Conservation (phyloP, 2,329 filamentous ascomycete species). For the Phoma sp. region DNA sequence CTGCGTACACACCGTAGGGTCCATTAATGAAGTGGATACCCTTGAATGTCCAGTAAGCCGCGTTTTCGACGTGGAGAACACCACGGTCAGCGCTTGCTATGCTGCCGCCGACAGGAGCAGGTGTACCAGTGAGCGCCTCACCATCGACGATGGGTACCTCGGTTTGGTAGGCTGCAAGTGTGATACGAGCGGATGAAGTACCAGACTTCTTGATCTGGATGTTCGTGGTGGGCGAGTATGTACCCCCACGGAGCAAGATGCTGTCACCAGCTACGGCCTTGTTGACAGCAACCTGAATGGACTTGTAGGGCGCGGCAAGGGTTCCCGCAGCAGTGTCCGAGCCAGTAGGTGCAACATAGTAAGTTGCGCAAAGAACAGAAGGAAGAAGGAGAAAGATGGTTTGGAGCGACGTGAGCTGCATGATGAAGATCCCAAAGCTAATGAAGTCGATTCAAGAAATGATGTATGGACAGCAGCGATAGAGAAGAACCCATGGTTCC, state of each 20-base stretch:
- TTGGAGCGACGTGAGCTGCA: constrained; percentile 20
- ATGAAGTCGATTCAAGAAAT: background rate
- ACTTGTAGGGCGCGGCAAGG: constrained; percentile 52
- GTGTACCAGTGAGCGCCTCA: constrained; percentile 52
- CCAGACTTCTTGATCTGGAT: constrained; percentile 56
- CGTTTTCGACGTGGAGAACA: constrained; percentile 57
- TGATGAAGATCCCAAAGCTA: constrained; percentile 1
- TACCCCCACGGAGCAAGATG: constrained; percentile 56
- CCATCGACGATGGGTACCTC: constrained; percentile 59
- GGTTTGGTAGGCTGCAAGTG: constrained; percentile 52
- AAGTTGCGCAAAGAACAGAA: constrained; percentile 35
- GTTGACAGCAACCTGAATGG: constrained; percentile 58
- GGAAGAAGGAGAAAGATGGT: constrained; percentile 22
- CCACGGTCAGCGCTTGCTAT: constrained; percentile 55
- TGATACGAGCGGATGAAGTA: constrained; percentile 51
- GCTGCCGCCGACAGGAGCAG: constrained; percentile 50
- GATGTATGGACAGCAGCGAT: background rate
- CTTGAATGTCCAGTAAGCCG: constrained; percentile 58
- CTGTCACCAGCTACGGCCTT: constrained; percentile 57
- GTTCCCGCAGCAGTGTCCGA: constrained; percentile 50
- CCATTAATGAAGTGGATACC: constrained; percentile 50
- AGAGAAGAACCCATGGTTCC: constrained; percentile 21
- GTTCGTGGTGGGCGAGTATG: constrained; percentile 56
- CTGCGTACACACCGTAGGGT: constrained; percentile 50
- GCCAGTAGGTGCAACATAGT: constrained; percentile 58